Evolutionary conservation across 352 stramenopile species (phyloP), one percentile per base, ranked within the genome.

Genomic region (Phytophthora cajani): DNA sequence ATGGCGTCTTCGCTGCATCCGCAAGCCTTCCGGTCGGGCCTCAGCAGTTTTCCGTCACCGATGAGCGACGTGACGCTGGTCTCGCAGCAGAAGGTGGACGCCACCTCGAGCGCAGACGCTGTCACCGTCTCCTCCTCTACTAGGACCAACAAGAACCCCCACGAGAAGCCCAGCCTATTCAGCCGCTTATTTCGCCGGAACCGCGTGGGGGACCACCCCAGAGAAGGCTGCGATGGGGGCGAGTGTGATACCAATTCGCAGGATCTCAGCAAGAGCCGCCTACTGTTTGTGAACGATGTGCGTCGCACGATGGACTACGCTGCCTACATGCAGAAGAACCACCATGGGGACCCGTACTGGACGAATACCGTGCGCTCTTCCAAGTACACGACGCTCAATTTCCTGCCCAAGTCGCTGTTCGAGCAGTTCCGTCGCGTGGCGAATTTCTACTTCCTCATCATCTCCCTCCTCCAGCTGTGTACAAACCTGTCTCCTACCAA

Each of bases 361-460:
- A 69, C 55, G 7, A 94, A 94, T 59, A 64, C 64, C 5, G 88
- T 98, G 30, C 71, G 80, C 23, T 98, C 94, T 30, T 95, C 89
- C 80, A 98, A 98, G 81, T 99, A 99, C 79, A 98, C 95, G 12
- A 11, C 97, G 3, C 58, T 98, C 30, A 98, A 92, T 38, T 99
- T 99, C 69, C 66, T 99, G 33, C 96, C 97, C 49, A 91, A 98
- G 85, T 97, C 94, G 49, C 88, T 98, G 53, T 91, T 97, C 36
- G 94, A 99, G 69, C 97, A 99, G 80, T 99, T 99, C 79, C 90
- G 96, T 33, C 87, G 94, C 38, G 90, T 98, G 66, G 96, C 94
- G 8, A 99, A 99, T 69, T 91, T 99, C 63, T 99, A 99, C 80
- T 99, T 99, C 64, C 79, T 99, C 23, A 82, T 98, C 70, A 97